A percentile compares a stretch with the other conserved stretches of the same genome.
Conservation (phyloP, 1,284 basidiomycete genomes). For the Erythrobasidium hasegawianum region DNA sequence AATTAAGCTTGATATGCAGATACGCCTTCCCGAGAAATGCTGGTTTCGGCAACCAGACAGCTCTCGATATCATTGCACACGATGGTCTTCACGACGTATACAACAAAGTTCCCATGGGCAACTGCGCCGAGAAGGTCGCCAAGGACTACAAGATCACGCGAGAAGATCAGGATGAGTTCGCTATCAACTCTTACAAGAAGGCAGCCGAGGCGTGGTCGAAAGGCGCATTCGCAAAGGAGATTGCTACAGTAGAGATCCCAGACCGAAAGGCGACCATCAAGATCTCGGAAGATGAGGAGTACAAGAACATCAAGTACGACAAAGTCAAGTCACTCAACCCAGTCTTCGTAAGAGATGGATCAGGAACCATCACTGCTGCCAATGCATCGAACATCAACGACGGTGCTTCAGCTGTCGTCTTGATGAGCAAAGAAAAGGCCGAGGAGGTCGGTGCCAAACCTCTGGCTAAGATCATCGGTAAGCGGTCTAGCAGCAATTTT, state of each 20-base stretch:
- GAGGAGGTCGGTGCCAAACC: constrained; percentile 48
- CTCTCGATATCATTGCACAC: constrained; percentile 79
- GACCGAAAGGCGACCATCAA: constrained; percentile 87
- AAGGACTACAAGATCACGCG: constrained; percentile 49
- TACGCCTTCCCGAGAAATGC: constrained; percentile 88
- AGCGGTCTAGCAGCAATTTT: constrained; percentile 18
- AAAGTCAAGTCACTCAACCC: constrained; percentile 51
- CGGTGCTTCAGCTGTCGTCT: constrained; percentile 51
- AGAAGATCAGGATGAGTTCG: constrained; percentile 58
- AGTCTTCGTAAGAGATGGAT: constrained; percentile 52
- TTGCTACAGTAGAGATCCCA: constrained; percentile 78
- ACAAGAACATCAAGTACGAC: constrained; percentile 58
- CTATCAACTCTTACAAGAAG: constrained; percentile 89
- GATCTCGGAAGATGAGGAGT: constrained; percentile 95
- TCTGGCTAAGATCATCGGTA: constrained; percentile 51
- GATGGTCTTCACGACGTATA: constrained; percentile 96
- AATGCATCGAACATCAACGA: constrained; percentile 53
- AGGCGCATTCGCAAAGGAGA: constrained; percentile 80
- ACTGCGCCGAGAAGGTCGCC: constrained; percentile 55
- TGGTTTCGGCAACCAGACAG: constrained; percentile 80
- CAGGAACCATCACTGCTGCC: constrained; percentile 53
- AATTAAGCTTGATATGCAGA: constrained; percentile 52
- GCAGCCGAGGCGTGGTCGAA: constrained; percentile 85
- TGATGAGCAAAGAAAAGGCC: constrained; percentile 49
- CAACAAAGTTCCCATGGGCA: constrained; percentile 65